Percentiles rank a stretch among this genome's conserved stretches.
These are phyloP conservation scores for Thalassiosira delicatula DNA, from an alignment of 352 stramenopile species.

Conservation along the genomic window DNA sequence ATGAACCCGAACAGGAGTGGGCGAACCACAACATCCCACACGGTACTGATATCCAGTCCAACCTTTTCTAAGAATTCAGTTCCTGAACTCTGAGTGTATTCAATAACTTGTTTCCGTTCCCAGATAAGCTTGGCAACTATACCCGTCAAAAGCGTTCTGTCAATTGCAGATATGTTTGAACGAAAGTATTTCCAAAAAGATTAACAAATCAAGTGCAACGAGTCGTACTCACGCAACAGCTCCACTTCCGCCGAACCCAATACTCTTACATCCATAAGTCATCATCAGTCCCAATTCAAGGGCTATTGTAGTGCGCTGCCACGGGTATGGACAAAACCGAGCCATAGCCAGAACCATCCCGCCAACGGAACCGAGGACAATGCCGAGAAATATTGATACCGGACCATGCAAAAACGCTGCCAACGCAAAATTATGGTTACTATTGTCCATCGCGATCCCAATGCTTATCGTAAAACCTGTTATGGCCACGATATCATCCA, in stretches of 20 bases:
- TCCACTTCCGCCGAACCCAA: constrained; percentile 36
- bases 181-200: too few relatives aligned
- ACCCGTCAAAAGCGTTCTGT: constrained; percentile 35
- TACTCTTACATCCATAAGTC: constrained; percentile 27
- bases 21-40: constrained; percentile 53
- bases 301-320: constrained; percentile 35
- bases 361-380: constrained; percentile 27
- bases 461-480: constrained; percentile 67
- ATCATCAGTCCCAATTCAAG: constrained; percentile 25
- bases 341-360: constrained; percentile 17
- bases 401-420: constrained; percentile 46
- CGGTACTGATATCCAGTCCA: constrained; percentile 39
- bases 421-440: constrained; percentile 21
- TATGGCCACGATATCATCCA: constrained; percentile 75
- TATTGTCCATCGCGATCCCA: constrained; percentile 50
- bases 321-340: constrained; percentile 22
- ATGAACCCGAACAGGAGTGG: constrained; percentile 60
- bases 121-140: constrained; percentile 33
- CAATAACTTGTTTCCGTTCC: constrained; percentile 21
- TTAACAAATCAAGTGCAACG: too few relatives aligned
- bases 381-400: constrained; percentile 46
- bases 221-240: too few relatives aligned
- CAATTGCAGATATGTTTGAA: too few relatives aligned
- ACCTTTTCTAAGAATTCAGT: constrained; percentile 29
- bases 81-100: constrained; percentile 21